Conservation (phyloP, 2,329 filamentous ascomycete genomes). For the Zymoseptoria crescenta region DNA sequence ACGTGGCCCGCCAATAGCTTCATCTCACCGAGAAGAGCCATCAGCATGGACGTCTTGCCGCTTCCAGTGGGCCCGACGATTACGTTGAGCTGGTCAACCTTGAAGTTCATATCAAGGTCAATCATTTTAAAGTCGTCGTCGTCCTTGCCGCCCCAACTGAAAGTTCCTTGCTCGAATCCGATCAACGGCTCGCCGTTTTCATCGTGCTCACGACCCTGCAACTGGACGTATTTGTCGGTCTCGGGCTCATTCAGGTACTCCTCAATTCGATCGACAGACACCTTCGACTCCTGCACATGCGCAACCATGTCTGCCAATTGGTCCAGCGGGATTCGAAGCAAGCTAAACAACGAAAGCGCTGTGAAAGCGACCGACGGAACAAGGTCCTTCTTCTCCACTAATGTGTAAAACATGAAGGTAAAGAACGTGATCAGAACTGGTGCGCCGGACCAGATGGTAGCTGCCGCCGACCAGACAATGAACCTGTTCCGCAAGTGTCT, state of each 20-base stretch:
- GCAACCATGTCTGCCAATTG: slow-evolving; percentile 98
- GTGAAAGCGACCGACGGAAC: slow-evolving; percentile 93
- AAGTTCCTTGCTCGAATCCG: slow-evolving; percentile 74
- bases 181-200: slow-evolving; percentile 66
- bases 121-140: slow-evolving; percentile 60
- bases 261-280: slow-evolving; percentile 93
- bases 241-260: slow-evolving; percentile 89
- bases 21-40: slow-evolving; percentile 97
- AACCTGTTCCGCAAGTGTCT: slow-evolving; percentile 72
- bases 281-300: slow-evolving; percentile 93
- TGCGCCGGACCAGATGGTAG: slow-evolving; percentile 93
- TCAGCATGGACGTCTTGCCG: slow-evolving; percentile 90
- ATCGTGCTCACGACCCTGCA: slow-evolving; percentile 62
- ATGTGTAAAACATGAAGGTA: slow-evolving; percentile 88
- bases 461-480: slow-evolving; percentile 82
- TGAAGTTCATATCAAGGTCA: slow-evolving; percentile 74
- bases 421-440: slow-evolving; percentile 93
- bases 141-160: slow-evolving; percentile 71
- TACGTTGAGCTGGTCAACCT: slow-evolving; percentile 79
- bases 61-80: slow-evolving; percentile 89
- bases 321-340: slow-evolving; percentile 86
- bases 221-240: slow-evolving; percentile 87
- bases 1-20: slow-evolving; percentile 72
- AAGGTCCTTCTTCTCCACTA: slow-evolving; percentile 79
- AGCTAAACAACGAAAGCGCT: slow-evolving; percentile 87